A percentile compares a stretch with the other conserved stretches of the same genome.
phyloP scores from a whole-genome alignment of 306 rosid species.

The Delonix regia region DNA sequence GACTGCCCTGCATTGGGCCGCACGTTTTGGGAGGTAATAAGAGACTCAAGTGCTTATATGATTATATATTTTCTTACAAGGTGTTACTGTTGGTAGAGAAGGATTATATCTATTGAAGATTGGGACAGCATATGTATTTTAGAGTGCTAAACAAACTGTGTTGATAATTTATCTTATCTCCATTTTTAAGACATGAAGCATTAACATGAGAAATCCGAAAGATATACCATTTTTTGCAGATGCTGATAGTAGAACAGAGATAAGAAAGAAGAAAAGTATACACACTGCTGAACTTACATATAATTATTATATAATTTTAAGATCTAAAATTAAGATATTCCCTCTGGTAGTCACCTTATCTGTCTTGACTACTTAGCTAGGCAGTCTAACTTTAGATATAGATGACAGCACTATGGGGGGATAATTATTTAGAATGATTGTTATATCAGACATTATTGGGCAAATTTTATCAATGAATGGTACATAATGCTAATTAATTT shows the following conservation, averaged over 20 bases:
- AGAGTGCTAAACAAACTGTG: conserved; percentile 25
- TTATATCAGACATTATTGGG: not conserved
- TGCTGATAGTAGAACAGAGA: not conserved
- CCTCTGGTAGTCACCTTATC: not conserved
- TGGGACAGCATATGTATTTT: conserved; percentile 20
- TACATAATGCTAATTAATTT: conserved; percentile 18
- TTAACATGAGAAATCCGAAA: conserved; percentile 13
- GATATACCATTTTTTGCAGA: not conserved
- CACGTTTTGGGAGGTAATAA: conserved; percentile 89
- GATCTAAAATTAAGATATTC: not conserved
- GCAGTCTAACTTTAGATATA: not conserved
- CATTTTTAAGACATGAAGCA: conserved; percentile 15
- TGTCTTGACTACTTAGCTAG: not conserved
- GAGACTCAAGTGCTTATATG: conserved; percentile 12
- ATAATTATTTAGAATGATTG: conserved; percentile 13
- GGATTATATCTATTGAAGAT: not conserved
- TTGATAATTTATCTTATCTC: conserved; percentile 2
- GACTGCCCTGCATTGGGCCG: conserved; percentile 99
- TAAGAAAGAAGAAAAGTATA: not conserved
- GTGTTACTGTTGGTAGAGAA: conserved; percentile 24
- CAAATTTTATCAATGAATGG: conserved; percentile 16
- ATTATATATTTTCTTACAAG: conserved; percentile 4
- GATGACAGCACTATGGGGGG: conserved; percentile 12
- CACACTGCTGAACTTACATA: not conserved
- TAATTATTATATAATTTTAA: not conserved